Conservation (phyloP, 306 rosid genomes). For the Lablab purpureus region DNA sequence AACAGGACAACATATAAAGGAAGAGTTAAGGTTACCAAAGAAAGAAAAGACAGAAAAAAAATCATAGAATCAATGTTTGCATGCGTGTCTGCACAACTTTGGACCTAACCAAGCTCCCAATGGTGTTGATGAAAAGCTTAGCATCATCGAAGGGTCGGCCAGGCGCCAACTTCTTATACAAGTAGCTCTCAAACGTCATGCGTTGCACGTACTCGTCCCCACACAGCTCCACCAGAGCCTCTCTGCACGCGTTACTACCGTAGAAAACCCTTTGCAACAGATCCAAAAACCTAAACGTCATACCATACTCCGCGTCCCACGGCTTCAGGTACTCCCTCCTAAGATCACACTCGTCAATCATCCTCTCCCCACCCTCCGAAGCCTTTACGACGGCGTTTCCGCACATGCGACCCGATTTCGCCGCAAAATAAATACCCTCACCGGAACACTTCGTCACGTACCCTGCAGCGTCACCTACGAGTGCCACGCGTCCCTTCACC, state of each 20-base stretch:
- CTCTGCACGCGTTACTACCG: conserved; percentile 73
- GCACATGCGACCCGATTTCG: conserved; percentile 80
- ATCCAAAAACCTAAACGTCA: conserved; percentile 76
- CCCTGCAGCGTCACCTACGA: conserved; percentile 91
- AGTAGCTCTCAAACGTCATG: conserved; percentile 89
- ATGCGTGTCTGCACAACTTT: conserved; percentile 47
- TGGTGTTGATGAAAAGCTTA: conserved; percentile 61
- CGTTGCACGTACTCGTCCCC: conserved; percentile 93
- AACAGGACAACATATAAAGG: too few species aligned
- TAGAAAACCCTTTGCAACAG: conserved; percentile 85
- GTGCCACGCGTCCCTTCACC: conserved; percentile 80
- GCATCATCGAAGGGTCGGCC: conserved; percentile 72
- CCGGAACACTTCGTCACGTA: conserved; percentile 91
- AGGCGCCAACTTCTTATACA: conserved; percentile 75
- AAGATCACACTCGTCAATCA: conserved; percentile 71
- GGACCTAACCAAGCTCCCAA: conserved; percentile 80
- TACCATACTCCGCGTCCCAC: conserved; percentile 72
- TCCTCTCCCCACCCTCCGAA: conserved; percentile 71
- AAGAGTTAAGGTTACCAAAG: too few species aligned
- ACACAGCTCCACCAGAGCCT: conserved; percentile 93
- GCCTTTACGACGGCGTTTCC: conserved; percentile 77
- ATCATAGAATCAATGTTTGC: conserved; percentile 45
- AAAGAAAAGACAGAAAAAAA: background rate
- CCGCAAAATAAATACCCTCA: conserved; percentile 90
- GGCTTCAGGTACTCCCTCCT: conserved; percentile 79